Evolutionary conservation across 257 asterid species (phyloP).

Genomic region (Lithospermum erythrorhizon): DNA sequence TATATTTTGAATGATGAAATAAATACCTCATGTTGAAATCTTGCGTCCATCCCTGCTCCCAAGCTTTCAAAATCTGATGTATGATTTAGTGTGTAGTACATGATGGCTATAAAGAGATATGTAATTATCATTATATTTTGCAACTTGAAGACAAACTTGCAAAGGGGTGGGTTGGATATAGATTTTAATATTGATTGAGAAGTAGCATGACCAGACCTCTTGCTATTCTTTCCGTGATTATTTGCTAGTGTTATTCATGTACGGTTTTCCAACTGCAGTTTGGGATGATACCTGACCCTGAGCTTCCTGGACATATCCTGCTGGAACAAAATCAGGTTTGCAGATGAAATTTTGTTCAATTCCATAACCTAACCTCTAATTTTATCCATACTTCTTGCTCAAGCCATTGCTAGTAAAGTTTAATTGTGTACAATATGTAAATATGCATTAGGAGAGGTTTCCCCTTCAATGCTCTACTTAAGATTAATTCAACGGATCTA

Average conservation of each 20-base stretch:
- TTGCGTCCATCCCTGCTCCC: no score
- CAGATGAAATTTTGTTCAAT: constrained; percentile 9
- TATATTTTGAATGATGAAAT: no score
- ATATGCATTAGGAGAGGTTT: not conserved
- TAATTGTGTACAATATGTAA: constrained; percentile 9
- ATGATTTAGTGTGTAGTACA: not conserved
- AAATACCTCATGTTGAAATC: no score
- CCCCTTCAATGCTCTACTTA: not conserved
- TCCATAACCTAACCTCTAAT: constrained; percentile 6
- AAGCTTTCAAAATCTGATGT: not conserved
- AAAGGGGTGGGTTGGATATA: no score
- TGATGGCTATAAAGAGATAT: not conserved
- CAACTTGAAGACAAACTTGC: no score
- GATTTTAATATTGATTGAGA: not conserved
- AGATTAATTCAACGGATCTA: not conserved
- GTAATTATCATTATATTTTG: no score
- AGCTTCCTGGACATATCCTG: constrained; percentile 88
- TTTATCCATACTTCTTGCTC: constrained; percentile 7
- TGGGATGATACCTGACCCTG: constrained; percentile 79
- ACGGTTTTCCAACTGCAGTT: constrained; percentile 32
- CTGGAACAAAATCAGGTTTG: constrained; percentile 95
- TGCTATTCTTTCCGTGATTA: not conserved
- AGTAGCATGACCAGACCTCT: not conserved
- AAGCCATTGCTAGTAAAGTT: not conserved
- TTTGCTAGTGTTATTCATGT: not conserved